Percentiles rank a stretch among this genome's conserved stretches.
Conservation (phyloP, 2,329 filamentous ascomycete genomes). For the Fusarium sp. region DNA sequence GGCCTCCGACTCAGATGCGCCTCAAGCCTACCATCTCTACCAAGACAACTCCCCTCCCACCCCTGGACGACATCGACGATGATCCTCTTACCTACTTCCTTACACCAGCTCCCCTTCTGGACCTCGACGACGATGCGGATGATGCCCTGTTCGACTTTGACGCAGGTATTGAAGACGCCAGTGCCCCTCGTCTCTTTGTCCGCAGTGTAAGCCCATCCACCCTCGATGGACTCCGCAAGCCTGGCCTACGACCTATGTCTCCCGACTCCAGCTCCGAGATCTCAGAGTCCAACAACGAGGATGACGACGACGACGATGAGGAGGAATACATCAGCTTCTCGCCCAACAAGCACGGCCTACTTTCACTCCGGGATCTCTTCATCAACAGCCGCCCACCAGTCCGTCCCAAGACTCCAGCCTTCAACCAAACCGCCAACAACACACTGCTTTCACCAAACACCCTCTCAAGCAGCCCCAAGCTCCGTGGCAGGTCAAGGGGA, state of each 20-base stretch:
- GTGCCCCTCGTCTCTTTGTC: conserved; percentile 57
- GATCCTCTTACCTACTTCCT: conserved; percentile 68
- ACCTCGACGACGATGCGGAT: conserved; percentile 56
- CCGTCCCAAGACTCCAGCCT: conserved; percentile 49
- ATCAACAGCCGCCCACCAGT: conserved; percentile 50
- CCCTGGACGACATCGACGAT: conserved; percentile 62
- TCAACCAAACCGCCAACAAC: conserved; percentile 47
- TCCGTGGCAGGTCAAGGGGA: conserved; percentile 46
- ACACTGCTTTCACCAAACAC: conserved; percentile 44
- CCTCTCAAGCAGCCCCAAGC: conserved; percentile 41
- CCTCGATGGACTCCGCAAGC: conserved; percentile 62
- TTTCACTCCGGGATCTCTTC: conserved; percentile 58
- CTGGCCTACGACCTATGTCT: conserved; percentile 45
- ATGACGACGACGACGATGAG: conserved; percentile 59
- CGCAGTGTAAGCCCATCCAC: conserved; percentile 68
- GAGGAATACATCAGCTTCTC: conserved; percentile 64
- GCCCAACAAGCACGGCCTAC: conserved; percentile 53
- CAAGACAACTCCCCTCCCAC: conserved; percentile 55
- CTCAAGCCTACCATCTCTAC: conserved; percentile 56
- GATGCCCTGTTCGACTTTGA: conserved; percentile 64
- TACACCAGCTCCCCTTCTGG: conserved; percentile 58
- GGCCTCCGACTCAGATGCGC: conserved; percentile 63
- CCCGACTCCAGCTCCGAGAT: conserved; percentile 51
- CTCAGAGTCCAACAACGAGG: conserved; percentile 59
- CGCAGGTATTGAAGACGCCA: conserved; percentile 66